phyloP scores from a whole-genome alignment of 805 yeast species.

The Nakazawaea laoshanensis region DNA sequence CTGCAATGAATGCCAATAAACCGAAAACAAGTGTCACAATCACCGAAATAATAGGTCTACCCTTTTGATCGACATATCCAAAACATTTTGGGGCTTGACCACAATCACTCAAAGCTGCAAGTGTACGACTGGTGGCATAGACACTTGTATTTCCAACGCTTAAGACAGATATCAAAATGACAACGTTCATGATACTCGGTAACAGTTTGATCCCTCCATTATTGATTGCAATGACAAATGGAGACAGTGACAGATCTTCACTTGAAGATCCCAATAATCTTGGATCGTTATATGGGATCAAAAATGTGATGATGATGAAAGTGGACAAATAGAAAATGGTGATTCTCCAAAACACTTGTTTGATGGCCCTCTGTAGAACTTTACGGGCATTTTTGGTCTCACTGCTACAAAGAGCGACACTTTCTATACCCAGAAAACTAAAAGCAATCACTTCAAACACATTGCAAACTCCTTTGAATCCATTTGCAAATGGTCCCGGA shows the following conservation, averaged over 20 bases:
- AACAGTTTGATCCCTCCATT: slow-evolving; percentile 26
- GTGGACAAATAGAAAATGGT: slow-evolving; percentile 37
- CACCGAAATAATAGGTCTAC: slow-evolving; percentile 41
- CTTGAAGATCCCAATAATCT: slow-evolving; percentile 22
- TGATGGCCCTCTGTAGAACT: slow-evolving; percentile 42
- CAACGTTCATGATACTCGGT: slow-evolving; percentile 32
- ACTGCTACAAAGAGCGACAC: slow-evolving; percentile 42
- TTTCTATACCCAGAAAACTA: slow-evolving; percentile 46
- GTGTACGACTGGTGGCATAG: slow-evolving; percentile 46
- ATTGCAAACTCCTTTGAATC: slow-evolving; percentile 45
- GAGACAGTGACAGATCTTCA: slow-evolving; percentile 29
- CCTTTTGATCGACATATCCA: slow-evolving; percentile 38
- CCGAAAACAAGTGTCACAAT: slow-evolving; percentile 30
- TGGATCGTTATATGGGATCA: slow-evolving; percentile 36
- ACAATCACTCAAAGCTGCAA: slow-evolving; percentile 36
- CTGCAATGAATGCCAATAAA: slow-evolving; percentile 34
- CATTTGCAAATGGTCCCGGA: slow-evolving; percentile 33
- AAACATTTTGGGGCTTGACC: slow-evolving; percentile 34
- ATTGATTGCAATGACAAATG: slow-evolving; percentile 38
- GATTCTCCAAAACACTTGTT: slow-evolving; percentile 50
- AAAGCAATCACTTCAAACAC: slow-evolving; percentile 49
- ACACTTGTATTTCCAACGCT: slow-evolving; percentile 46
- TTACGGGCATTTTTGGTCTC: slow-evolving; percentile 40
- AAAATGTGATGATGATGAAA: slow-evolving; percentile 32
- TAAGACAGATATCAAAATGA: slow-evolving; percentile 29